These are phyloP conservation scores for Corymbia citriodora DNA, from an alignment of 441 rosid species.

Conservation along the genomic window DNA sequence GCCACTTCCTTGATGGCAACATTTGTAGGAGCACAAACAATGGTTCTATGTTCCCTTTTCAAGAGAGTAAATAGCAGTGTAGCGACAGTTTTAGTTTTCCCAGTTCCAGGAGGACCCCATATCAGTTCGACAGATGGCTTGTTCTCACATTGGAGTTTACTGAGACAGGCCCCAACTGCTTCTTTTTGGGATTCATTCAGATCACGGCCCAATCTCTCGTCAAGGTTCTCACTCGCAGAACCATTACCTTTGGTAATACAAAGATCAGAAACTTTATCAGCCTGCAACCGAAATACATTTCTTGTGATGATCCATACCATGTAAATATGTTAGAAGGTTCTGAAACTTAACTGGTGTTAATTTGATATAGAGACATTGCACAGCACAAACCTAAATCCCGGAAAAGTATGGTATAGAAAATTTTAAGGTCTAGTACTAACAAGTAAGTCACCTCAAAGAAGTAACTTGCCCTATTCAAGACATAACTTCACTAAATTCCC, in stretches of 20 bases:
- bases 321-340: neutral
- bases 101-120: conserved; percentile 78
- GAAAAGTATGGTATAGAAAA: neutral
- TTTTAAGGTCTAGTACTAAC: neutral
- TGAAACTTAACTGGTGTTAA: neutral
- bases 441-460: neutral
- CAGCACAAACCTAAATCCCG: neutral
- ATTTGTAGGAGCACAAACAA: conserved; percentile 27
- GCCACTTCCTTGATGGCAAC: conserved; percentile 32
- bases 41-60: conserved; percentile 24
- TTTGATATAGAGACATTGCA: neutral
- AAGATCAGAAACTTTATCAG: conserved; percentile 5
- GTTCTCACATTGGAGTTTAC: conserved; percentile 21
- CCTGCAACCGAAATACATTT: conserved; percentile 10
- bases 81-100: conserved; percentile 50
- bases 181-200: conserved; percentile 38
- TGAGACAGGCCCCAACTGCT: conserved; percentile 26
- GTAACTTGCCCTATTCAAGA: neutral
- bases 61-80: conserved; percentile 31
- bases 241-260: neutral
- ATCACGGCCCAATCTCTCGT: neutral
- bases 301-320: neutral
- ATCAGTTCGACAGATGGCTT: conserved; percentile 32
- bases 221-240: neutral
- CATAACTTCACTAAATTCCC: neutral